Evolutionary conservation across 495 filamentous ascomycete species (phyloP).

Genomic region (Talaromyces stipitatus): DNA sequence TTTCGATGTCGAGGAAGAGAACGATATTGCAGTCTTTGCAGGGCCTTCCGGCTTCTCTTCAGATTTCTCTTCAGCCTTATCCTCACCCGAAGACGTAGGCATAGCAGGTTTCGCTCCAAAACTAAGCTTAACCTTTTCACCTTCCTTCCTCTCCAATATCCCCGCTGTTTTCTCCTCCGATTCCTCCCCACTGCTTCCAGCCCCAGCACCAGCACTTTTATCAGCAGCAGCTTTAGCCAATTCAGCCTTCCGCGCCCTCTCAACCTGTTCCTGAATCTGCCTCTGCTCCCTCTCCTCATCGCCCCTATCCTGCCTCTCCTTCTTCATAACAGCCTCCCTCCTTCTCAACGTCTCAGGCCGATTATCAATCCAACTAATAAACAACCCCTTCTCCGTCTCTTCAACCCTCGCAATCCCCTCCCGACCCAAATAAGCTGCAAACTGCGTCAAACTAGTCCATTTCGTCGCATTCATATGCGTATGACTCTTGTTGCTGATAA

Average conservation of each 20-base stretch:
- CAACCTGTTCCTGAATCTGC: conserved; percentile 71
- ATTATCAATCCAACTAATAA: conserved; percentile 87
- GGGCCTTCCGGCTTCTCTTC: conserved; percentile 6
- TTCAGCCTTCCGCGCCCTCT: conserved; percentile 50
- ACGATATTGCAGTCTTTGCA: conserved; percentile 50
- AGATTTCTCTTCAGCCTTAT: not conserved
- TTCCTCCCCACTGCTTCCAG: conserved; percentile 33
- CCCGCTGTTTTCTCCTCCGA: conserved; percentile 34
- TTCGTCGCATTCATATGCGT: conserved; percentile 89
- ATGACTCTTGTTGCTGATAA: conserved; percentile 47
- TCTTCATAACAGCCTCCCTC: conserved; percentile 70
- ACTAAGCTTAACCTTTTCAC: conserved; percentile 75
- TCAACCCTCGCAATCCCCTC: conserved; percentile 82
- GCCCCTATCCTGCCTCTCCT: conserved; percentile 77
- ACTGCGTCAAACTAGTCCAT: conserved; percentile 80
- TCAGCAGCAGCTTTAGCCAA: conserved; percentile 33
- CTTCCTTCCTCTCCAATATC: conserved; percentile 58
- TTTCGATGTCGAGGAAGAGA: conserved; percentile 42
- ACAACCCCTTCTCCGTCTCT: conserved; percentile 78
- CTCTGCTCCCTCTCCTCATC: conserved; percentile 84
- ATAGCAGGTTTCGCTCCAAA: conserved; percentile 20
- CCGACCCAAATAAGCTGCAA: conserved; percentile 72
- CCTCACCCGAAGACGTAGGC: not conserved
- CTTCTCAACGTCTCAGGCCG: conserved; percentile 73
- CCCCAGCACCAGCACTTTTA: conserved; percentile 48